A percentile compares a stretch with the other conserved stretches of the same genome.
phyloP scores from a whole-genome alignment of 306 rosid species.

The Canavalia gladiata region DNA sequence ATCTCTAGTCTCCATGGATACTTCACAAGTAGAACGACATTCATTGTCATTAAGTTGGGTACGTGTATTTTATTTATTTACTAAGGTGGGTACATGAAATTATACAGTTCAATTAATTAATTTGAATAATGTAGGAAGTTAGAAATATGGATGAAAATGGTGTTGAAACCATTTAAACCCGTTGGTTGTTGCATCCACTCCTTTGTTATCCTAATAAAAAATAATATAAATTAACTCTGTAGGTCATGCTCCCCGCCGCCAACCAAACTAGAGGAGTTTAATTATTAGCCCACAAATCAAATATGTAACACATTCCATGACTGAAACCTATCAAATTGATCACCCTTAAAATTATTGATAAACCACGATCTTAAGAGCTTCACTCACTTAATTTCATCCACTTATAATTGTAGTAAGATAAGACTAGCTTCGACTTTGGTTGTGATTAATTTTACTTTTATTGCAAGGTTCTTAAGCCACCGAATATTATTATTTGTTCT shows the following conservation, averaged over 20 bases:
- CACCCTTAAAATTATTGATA: neutral
- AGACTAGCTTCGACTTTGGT: neutral
- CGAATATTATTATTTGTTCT: neutral
- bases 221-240: no score
- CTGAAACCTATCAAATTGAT: neutral
- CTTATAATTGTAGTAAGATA: neutral
- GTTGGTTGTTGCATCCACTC: neutral
- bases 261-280: neutral
- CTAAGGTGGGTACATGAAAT: neutral
- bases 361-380: neutral
- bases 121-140: neutral
- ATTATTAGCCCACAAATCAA: conserved; percentile 7
- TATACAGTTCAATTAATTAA: neutral
- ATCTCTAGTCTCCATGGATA: neutral
- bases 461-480: neutral
- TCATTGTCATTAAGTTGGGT: neutral
- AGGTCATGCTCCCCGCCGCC: no score
- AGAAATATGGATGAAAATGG: neutral
- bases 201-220: neutral
- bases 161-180: neutral
- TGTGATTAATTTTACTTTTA: neutral
- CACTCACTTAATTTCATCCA: neutral
- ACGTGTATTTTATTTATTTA: neutral
- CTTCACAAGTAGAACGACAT: neutral
- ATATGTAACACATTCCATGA: no score